A percentile compares a stretch with the other conserved stretches of the same genome.
Conservation (phyloP, 257 asterid genomes). For the Nicotiana obtusifolia region DNA sequence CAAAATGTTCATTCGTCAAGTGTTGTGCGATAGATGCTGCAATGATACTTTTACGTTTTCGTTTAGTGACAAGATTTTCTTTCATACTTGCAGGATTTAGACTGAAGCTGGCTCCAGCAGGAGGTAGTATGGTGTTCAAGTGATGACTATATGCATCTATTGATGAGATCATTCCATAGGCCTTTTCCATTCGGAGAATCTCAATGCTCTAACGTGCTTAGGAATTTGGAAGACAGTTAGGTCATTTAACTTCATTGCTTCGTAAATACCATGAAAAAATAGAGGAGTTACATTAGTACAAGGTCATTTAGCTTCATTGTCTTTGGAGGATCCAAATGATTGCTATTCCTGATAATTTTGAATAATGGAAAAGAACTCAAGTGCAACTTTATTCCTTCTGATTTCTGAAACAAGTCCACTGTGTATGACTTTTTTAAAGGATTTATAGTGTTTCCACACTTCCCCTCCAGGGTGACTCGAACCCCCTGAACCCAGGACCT, state of each 20-base stretch:
- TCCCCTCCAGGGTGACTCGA: too few relatives aligned
- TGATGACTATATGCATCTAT: neutral
- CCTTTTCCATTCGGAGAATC: neutral
- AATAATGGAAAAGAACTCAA: neutral
- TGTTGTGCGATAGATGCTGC: neutral
- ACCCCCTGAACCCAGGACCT: too few relatives aligned
- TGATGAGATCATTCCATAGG: neutral
- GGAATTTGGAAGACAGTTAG: slow-evolving; percentile 1
- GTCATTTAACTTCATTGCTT: neutral
- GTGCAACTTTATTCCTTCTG: neutral
- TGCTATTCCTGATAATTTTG: neutral
- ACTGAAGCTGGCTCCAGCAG: neutral
- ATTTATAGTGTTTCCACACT: too few relatives aligned
- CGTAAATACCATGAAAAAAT: slow-evolving; percentile 4
- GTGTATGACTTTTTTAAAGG: neutral
- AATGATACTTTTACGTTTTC: neutral
- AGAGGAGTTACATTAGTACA: neutral
- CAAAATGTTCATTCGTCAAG: neutral
- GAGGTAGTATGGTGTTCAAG: neutral
- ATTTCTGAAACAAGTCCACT: neutral
- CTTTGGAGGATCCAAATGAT: neutral
- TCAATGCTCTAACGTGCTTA: neutral
- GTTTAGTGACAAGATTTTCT: neutral
- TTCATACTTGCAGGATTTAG: slow-evolving; percentile 2
- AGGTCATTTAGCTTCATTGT: neutral